These are phyloP conservation scores for Aspergillus nidulans DNA, from an alignment of 495 filamentous ascomycete species.

Conservation along the genomic window DNA sequence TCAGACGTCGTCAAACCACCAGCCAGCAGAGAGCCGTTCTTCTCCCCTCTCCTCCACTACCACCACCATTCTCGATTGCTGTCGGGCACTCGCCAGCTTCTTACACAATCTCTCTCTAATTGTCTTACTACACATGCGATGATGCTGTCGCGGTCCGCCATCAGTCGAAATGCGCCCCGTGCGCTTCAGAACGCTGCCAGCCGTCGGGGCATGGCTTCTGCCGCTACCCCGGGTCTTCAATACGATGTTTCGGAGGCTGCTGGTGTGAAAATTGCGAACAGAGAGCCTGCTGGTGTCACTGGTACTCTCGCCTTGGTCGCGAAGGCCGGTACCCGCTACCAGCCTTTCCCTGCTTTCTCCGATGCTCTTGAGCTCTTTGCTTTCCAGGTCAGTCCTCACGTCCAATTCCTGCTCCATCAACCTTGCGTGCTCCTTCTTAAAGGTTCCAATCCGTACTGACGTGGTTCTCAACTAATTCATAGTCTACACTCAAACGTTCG, in stretches of 20 bases:
- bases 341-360: slow-evolving; percentile 81
- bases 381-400: slow-evolving; percentile 72
- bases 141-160: slow-evolving; percentile 82
- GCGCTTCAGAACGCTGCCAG: slow-evolving; percentile 57
- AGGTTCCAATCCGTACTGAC: slow-evolving; percentile 3
- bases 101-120: slow-evolving; percentile 24
- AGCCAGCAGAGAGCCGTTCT: slow-evolving; percentile 13
- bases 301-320: slow-evolving; percentile 86
- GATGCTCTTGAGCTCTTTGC: slow-evolving; percentile 89
- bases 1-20: slow-evolving; percentile 35
- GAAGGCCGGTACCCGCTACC: slow-evolving; percentile 88
- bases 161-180: slow-evolving; percentile 73
- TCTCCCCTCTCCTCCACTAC: slow-evolving; percentile 23
- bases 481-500: slow-evolving; percentile 84
- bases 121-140: slow-evolving; percentile 47
- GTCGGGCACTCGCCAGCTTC: slow-evolving; percentile 33
- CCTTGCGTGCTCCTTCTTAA: background rate
- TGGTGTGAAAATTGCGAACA: slow-evolving; percentile 85
- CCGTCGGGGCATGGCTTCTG: slow-evolving; percentile 74
- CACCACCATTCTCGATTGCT: slow-evolving; percentile 42
- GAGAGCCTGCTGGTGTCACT: slow-evolving; percentile 82
- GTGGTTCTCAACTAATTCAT: slow-evolving; percentile 15
- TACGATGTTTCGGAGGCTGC: slow-evolving; percentile 82
- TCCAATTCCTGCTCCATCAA: slow-evolving; percentile 20
- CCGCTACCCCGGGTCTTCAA: slow-evolving; percentile 73